These are phyloP conservation scores for Lactarius deliciosus DNA, from an alignment of 768 basidiomycete species.

Conservation along the genomic window DNA sequence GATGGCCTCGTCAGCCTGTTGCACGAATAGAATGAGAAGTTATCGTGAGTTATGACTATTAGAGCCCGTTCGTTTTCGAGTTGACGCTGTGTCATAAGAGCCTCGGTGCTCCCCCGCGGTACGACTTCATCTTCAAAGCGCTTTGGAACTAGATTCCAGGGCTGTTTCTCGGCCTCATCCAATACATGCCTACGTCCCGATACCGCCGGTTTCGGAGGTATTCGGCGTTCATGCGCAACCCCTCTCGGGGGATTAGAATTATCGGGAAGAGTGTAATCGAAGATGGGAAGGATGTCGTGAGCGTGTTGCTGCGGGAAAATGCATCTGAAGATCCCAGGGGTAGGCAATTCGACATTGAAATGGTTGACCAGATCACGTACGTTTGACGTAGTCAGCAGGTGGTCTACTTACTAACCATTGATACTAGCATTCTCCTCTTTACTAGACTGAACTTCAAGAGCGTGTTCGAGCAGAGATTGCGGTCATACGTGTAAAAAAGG, in stretches of 20 bases:
- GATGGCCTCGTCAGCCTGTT: constrained; percentile 30
- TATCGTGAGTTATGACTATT: constrained; percentile 29
- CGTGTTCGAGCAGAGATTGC: constrained; percentile 20
- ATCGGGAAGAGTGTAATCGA: constrained; percentile 18
- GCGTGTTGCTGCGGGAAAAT: constrained; percentile 31
- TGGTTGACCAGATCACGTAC: too few species aligned
- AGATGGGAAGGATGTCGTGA: constrained; percentile 30
- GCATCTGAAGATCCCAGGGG: constrained; percentile 22
- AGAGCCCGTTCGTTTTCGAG: neutral
- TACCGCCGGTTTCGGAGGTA: constrained; percentile 20
- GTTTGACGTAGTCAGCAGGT: neutral
- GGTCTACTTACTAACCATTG: neutral
- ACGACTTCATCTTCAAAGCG: constrained; percentile 19
- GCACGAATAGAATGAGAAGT: constrained; percentile 29
- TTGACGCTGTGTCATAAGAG: neutral
- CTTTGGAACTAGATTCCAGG: constrained; percentile 27
- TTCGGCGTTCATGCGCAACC: constrained; percentile 13
- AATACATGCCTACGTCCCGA: constrained; percentile 24
- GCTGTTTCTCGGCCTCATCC: constrained; percentile 16
- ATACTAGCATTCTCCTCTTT: neutral
- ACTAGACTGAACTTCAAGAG: constrained; percentile 2
- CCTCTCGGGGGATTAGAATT: constrained; percentile 19
- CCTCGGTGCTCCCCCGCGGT: constrained; percentile 4
- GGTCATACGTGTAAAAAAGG: constrained; percentile 11
- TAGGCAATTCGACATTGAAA: constrained; percentile 23